Base-by-base conservation (phyloP, 768 basidiomycete species). In the Boletus rubroflammeus region DNA sequence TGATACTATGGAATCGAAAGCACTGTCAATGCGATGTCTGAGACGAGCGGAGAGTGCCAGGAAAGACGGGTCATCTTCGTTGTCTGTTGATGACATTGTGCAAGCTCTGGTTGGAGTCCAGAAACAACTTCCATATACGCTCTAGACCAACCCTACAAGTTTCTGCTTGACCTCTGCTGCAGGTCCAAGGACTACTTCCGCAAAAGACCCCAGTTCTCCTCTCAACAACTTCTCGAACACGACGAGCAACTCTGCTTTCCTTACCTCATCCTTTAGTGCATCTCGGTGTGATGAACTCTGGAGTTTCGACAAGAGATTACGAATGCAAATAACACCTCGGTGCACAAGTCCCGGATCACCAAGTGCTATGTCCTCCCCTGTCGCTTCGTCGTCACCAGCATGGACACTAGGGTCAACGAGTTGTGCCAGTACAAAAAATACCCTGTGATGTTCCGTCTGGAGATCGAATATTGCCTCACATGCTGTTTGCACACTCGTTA, bases 251-350 rank as follows among this genome's bases (percentile, higher is more conserved):
- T 81, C 83, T 13, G 76, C 72, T 41, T 76, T 76, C 49, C 76
- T 75, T 8, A 79, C 80, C 59, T 82, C 81, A 25, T 78, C 71
- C 17, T 73, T 72, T n/a, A 90, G 67, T 50, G 69, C 67, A 47
- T 75, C 74, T 39, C 73, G 71, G 21, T 69, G 65, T 6, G 65
- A 65, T 26, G 66, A 61, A 53, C 78, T 74, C 21, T 75, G 63
- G 10, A 82, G 68, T 53, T 77, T 80, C 15, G 74, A 63, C 57
- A 76, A 75, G 39, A 94, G 67, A 64, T 91, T 93, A 35, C 77
- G 74, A 23, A 86, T 72, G 63, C 88, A 88, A n/a, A 92, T 78
- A 0, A 88, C 79, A 1, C 85, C 92, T 26, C 94, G 83, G 66
- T 93, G 86, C 11, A 88, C 76, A 38, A 93, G 77, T 10, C 87